Conservation (phyloP, 2,329 filamentous ascomycete genomes). For the Monosporascus cannonballus region DNA sequence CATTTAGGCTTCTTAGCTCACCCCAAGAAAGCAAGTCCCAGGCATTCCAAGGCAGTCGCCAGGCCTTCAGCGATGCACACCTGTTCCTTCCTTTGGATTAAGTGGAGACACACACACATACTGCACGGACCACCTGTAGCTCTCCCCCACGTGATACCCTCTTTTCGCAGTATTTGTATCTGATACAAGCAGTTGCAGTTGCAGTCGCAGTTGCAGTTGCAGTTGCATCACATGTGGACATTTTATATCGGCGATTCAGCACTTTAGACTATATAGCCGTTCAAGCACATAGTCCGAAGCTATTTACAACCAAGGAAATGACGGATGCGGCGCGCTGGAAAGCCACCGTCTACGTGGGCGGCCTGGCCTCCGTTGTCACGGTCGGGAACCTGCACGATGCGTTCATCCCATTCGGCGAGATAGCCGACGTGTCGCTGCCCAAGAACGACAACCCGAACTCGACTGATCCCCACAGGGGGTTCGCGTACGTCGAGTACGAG, state of each 20-base stretch:
- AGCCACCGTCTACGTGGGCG: conserved; percentile 87
- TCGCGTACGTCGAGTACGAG: conserved; percentile 95
- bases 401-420: conserved; percentile 95
- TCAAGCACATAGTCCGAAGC: conserved; percentile 3
- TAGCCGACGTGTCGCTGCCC: conserved; percentile 83
- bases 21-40: too few species aligned
- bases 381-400: conserved; percentile 74
- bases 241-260: neutral
- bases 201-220: too few species aligned
- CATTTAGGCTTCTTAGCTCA: neutral
- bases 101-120: neutral
- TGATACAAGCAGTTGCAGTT: too few species aligned
- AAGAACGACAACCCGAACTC: conserved; percentile 79
- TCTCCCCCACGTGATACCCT: neutral
- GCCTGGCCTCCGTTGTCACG: conserved; percentile 74
- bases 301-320: conserved; percentile 44
- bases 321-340: conserved; percentile 79
- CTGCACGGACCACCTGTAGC: neutral
- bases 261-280: neutral
- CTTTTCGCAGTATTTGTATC: neutral
- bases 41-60: neutral
- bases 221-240: too few species aligned
- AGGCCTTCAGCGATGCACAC: neutral
- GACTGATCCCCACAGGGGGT: conserved; percentile 77
- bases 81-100: neutral